These are phyloP conservation scores for Kodamaea plutei DNA, from an alignment of 1,139 yeast genomes.

Conservation along the genomic window DNA sequence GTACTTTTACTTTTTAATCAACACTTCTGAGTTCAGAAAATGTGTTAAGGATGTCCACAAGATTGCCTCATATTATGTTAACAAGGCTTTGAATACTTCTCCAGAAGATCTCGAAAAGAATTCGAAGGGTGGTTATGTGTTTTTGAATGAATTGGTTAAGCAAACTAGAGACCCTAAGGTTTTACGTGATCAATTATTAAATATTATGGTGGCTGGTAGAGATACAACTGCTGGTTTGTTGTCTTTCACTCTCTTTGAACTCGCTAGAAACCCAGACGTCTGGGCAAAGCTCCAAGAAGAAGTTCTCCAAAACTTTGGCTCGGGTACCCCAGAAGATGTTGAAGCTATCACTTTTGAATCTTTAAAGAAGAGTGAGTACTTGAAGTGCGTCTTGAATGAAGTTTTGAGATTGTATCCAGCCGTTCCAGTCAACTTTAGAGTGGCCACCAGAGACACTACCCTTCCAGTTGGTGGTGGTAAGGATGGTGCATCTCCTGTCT, in stretches of 20 bases:
- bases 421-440: constrained; percentile 23
- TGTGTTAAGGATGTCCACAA: constrained; percentile 28
- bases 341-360: constrained; percentile 18
- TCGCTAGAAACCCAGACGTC: constrained; percentile 41
- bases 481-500: constrained; percentile 18
- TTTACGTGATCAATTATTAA: constrained; percentile 50
- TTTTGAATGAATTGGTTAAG: constrained; percentile 48
- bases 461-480: constrained; percentile 25
- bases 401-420: constrained; percentile 25
- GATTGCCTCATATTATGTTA: constrained; percentile 27
- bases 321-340: constrained; percentile 16
- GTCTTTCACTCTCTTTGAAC: constrained; percentile 43
- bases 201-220: constrained; percentile 52
- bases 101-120: constrained; percentile 30
- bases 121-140: constrained; percentile 41
- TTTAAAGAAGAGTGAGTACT: constrained; percentile 24
- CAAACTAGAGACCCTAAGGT: constrained; percentile 46
- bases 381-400: constrained; percentile 22
- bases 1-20: constrained; percentile 29
- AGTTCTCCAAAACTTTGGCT: constrained; percentile 32
- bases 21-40: constrained; percentile 29
- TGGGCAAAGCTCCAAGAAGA: constrained; percentile 37
- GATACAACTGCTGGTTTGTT: constrained; percentile 57
- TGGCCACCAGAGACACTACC: constrained; percentile 21
- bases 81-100: constrained; percentile 17